phyloP scores from a whole-genome alignment of 2,329 filamentous ascomycete species.

The Lachnellula suecica region DNA sequence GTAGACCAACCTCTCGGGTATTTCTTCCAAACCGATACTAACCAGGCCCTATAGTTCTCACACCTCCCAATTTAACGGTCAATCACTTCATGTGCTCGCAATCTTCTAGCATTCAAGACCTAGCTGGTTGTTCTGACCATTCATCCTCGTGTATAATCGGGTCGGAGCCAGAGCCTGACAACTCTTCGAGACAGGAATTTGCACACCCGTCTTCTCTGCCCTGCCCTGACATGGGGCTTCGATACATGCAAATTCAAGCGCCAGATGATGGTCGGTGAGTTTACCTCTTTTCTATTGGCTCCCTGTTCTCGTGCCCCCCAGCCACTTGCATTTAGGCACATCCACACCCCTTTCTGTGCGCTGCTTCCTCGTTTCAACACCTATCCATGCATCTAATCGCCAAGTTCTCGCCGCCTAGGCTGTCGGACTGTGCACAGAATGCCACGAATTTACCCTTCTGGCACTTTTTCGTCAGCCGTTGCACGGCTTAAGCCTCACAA shows the following conservation, averaged over 20 bases:
- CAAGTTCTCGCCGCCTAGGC: constrained; percentile 16
- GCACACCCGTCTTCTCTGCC: constrained; percentile 24
- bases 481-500: constrained; percentile 31
- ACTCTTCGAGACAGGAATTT: constrained; percentile 33
- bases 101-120: constrained; percentile 35
- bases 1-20: neutral
- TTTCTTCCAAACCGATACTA: constrained; percentile 15
- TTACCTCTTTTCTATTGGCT: constrained; percentile 23
- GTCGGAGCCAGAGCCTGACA: constrained; percentile 34
- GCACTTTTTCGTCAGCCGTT: constrained; percentile 22
- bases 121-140: constrained; percentile 31
- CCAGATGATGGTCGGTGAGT: constrained; percentile 37
- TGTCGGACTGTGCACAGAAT: constrained; percentile 18
- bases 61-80: constrained; percentile 23
- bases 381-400: constrained; percentile 16
- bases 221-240: constrained; percentile 34
- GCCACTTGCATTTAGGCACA: constrained; percentile 29
- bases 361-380: constrained; percentile 12
- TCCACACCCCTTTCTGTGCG: constrained; percentile 14
- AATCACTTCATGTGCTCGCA: constrained; percentile 37
- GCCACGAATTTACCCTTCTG: constrained; percentile 28
- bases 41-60: constrained; percentile 26
- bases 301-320: constrained; percentile 21
- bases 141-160: constrained; percentile 33
- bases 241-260: constrained; percentile 32